Conservation (phyloP, 768 basidiomycete genomes). For the Inosperma sp. region DNA sequence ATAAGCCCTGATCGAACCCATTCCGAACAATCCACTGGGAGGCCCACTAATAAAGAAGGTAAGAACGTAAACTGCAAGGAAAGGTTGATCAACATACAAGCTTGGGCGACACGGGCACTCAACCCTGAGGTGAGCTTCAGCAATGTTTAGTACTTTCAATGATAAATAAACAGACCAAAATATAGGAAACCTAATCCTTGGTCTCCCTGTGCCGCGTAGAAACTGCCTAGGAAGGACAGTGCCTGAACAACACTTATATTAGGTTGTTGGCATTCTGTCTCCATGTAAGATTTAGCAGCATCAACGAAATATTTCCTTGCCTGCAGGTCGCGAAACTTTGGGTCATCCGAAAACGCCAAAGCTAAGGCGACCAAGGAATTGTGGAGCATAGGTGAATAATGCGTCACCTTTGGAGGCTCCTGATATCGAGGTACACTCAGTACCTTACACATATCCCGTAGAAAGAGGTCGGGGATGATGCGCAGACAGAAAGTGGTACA, state of each 20-base stretch:
- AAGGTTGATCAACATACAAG: constrained; percentile 38
- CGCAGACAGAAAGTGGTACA: constrained; percentile 48
- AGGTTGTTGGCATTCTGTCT: constrained; percentile 42
- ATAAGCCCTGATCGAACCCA: constrained; percentile 54
- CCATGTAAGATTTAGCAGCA: constrained; percentile 43
- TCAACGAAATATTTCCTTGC: constrained; percentile 39
- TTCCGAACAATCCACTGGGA: constrained; percentile 51
- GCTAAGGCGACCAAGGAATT: constrained; percentile 54
- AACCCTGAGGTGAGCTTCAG: constrained; percentile 37
- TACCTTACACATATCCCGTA: constrained; percentile 44
- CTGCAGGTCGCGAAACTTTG: constrained; percentile 38
- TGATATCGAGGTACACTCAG: constrained; percentile 35
- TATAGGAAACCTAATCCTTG: constrained; percentile 45
- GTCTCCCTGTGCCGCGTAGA: constrained; percentile 44
- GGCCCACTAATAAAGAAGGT: constrained; percentile 41
- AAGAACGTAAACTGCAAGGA: background rate
- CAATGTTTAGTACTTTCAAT: constrained; percentile 6
- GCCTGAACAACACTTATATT: constrained; percentile 44
- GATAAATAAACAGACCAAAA: constrained; percentile 37
- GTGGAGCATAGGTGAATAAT: constrained; percentile 72
- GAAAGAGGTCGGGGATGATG: constrained; percentile 45
- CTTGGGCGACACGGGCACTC: constrained; percentile 55
- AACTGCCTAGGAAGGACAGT: constrained; percentile 40
- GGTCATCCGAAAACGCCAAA: constrained; percentile 42
- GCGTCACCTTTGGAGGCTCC: constrained; percentile 41